Conservation (phyloP, 148 eudicot species). For the Tetragonia tetragonoides region DNA sequence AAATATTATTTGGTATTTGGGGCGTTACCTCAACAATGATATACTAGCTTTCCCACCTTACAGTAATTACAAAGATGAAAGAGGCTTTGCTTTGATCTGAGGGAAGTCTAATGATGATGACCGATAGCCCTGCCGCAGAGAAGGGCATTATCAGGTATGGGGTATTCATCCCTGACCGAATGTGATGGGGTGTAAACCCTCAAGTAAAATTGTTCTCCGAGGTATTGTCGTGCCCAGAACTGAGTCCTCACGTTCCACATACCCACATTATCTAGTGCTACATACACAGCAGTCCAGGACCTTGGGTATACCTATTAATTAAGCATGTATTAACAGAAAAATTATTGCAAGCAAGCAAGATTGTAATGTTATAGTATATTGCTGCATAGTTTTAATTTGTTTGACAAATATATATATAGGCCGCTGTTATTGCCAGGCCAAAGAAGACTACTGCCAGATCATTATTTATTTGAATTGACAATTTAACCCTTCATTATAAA, state of each 20-base stretch:
- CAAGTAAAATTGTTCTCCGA: slow-evolving; percentile 37
- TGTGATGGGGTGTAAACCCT: slow-evolving; percentile 30
- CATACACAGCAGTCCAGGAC: slow-evolving; percentile 41
- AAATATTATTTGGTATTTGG: no score
- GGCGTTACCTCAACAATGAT: no score
- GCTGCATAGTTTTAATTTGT: no score
- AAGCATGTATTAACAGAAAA: neutral
- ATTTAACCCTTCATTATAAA: no score
- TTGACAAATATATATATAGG: no score
- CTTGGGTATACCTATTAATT: slow-evolving; percentile 34
- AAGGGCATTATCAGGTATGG: slow-evolving; percentile 34
- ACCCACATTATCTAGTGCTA: slow-evolving; percentile 38
- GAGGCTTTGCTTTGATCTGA: neutral
- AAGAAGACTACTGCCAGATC: no score
- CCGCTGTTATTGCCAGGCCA: no score
- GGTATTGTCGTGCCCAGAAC: slow-evolving; percentile 42
- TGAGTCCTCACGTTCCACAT: slow-evolving; percentile 46
- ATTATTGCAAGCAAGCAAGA: no score
- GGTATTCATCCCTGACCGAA: slow-evolving; percentile 35
- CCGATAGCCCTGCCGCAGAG: slow-evolving; percentile 34
- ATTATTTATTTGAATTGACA: no score
- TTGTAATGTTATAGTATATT: no score
- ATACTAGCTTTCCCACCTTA: no score
- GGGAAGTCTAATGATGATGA: slow-evolving; percentile 1
- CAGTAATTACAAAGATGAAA: neutral